Conservation (phyloP, 192 early-diverging fungal genomes). For the Glomus cerebriforme region DNA sequence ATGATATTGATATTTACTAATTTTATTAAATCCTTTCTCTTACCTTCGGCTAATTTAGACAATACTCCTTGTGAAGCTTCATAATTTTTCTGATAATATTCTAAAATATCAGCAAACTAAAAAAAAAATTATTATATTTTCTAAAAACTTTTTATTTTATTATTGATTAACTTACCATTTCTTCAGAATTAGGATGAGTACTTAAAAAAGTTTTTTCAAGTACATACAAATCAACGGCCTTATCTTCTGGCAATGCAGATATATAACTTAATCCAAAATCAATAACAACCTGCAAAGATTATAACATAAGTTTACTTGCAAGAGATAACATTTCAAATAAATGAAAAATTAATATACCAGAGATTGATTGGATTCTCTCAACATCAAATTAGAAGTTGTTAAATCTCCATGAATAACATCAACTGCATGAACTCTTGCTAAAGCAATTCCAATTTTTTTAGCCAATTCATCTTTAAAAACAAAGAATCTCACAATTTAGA, state of each 20-base stretch:
- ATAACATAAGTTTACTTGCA: neutral
- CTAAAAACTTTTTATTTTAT: neutral
- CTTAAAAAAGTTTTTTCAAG: slow-evolving; percentile 89
- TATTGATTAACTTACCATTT: slow-evolving; percentile 54
- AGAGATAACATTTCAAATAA: neutral
- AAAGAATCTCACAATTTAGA: neutral
- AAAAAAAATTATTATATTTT: neutral
- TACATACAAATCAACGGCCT: slow-evolving; percentile 99
- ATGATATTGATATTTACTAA: neutral
- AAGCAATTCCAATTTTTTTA: slow-evolving; percentile 58
- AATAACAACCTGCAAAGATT: slow-evolving; percentile 64
- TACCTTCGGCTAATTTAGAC: slow-evolving; percentile 82
- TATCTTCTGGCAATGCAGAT: slow-evolving; percentile 86
- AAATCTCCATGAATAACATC: slow-evolving; percentile 96
- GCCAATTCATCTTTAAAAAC: slow-evolving; percentile 41
- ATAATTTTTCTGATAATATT: slow-evolving; percentile 57
- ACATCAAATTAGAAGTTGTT: slow-evolving; percentile 93
- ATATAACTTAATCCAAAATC: slow-evolving; percentile 96
- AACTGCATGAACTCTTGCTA: slow-evolving; percentile 80
- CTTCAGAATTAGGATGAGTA: slow-evolving; percentile 87
- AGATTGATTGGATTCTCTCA: slow-evolving; percentile 52
- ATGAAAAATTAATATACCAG: slow-evolving; percentile 46
- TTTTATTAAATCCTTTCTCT: slow-evolving; percentile 1
- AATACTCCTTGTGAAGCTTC: slow-evolving; percentile 65
- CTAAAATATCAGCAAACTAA: slow-evolving; percentile 76